Evolutionary conservation across 2,329 filamentous ascomycete species (phyloP).

Genomic region (Fusarium kyushuense): DNA sequence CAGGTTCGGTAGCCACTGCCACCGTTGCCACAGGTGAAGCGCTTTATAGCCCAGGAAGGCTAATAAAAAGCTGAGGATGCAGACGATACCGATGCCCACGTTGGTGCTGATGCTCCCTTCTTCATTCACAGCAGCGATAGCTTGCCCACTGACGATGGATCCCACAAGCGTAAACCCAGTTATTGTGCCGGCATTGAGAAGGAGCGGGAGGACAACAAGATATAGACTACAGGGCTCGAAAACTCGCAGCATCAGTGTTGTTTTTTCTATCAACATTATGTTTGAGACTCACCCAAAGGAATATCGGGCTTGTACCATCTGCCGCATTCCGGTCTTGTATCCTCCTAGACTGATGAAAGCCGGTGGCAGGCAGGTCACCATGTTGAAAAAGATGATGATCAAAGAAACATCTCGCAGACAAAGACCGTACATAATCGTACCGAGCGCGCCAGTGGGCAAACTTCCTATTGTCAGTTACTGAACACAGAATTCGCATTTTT

Average conservation of each 20-base stretch:
- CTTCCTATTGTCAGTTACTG: slow-evolving; percentile 48
- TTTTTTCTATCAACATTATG: neutral
- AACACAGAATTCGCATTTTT: neutral
- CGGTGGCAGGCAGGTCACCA: slow-evolving; percentile 65
- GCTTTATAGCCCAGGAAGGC: slow-evolving; percentile 67
- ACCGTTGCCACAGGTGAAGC: slow-evolving; percentile 67
- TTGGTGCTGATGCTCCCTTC: slow-evolving; percentile 60
- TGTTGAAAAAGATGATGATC: slow-evolving; percentile 69
- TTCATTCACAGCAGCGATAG: slow-evolving; percentile 61
- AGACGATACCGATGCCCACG: slow-evolving; percentile 68
- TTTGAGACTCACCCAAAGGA: slow-evolving; percentile 61
- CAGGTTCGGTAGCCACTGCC: slow-evolving; percentile 68
- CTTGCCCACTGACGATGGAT: slow-evolving; percentile 67
- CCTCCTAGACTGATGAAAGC: slow-evolving; percentile 68
- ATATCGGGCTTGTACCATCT: slow-evolving; percentile 72
- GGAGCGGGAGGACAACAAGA: slow-evolving; percentile 62
- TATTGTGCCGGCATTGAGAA: slow-evolving; percentile 68
- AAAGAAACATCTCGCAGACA: slow-evolving; percentile 67
- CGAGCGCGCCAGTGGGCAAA: slow-evolving; percentile 69
- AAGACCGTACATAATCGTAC: slow-evolving; percentile 65
- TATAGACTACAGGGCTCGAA: slow-evolving; percentile 53
- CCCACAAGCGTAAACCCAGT: slow-evolving; percentile 69
- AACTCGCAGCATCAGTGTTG: slow-evolving; percentile 13
- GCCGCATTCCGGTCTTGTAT: slow-evolving; percentile 68
- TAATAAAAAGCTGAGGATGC: slow-evolving; percentile 63